A percentile compares a stretch with the other conserved stretches of the same genome.
phyloP scores from a whole-genome alignment of 306 rosid genomes.

The Hippophae rhamnoides region DNA sequence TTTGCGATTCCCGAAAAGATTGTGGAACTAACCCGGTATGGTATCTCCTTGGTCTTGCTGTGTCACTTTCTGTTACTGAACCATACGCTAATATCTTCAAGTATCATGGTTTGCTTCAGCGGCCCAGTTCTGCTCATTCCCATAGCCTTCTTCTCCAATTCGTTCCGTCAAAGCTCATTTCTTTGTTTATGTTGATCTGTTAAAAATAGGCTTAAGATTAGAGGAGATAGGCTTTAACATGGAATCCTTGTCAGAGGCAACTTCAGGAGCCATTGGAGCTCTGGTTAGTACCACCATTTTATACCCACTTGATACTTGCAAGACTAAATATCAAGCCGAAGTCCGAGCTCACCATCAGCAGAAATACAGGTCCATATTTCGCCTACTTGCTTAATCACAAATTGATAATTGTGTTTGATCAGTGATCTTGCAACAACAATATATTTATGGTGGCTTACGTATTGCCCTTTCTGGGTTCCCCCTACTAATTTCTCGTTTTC shows the following conservation, averaged over 20 bases:
- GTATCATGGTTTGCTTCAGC: no score
- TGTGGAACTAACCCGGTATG: slow-evolving; percentile 1
- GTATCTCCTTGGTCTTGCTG: neutral
- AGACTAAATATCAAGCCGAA: slow-evolving; percentile 96
- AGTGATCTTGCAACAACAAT: neutral
- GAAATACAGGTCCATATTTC: slow-evolving; percentile 54
- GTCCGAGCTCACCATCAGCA: slow-evolving; percentile 56
- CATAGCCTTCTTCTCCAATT: neutral
- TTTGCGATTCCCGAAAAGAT: slow-evolving; percentile 30
- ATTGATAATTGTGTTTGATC: neutral
- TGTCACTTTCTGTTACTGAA: slow-evolving; percentile 18
- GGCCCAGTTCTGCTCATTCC: slow-evolving; percentile 1
- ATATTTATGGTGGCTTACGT: neutral
- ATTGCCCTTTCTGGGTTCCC: neutral
- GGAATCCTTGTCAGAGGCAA: slow-evolving; percentile 81
- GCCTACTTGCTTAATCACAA: slow-evolving; percentile 7
- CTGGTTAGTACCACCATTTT: slow-evolving; percentile 77
- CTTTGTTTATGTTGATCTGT: slow-evolving; percentile 2
- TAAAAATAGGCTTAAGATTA: neutral
- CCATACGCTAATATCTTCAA: no score
- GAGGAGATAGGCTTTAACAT: slow-evolving; percentile 54
- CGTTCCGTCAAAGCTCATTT: slow-evolving; percentile 17
- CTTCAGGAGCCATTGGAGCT: slow-evolving; percentile 94
- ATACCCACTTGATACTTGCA: slow-evolving; percentile 95
- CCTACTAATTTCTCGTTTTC: neutral